Evolutionary conservation across 352 stramenopile genomes (phyloP).

Genomic region (Phytophthora podocarpi): DNA sequence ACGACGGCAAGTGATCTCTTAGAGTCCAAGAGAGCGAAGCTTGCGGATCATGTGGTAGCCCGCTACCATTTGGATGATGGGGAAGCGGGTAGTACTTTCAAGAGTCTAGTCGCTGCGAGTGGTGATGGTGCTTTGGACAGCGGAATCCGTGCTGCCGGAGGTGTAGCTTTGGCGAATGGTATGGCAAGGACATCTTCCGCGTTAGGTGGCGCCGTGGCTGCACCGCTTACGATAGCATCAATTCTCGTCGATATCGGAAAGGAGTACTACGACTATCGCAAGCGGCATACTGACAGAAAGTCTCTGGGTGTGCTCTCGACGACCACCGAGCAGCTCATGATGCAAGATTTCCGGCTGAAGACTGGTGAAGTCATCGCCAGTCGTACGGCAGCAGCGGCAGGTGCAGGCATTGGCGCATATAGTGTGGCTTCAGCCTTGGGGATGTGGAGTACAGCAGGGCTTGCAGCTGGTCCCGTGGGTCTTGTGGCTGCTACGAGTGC

Average conservation of each 20-base stretch:
- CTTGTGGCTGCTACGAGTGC: slow-evolving; percentile 79
- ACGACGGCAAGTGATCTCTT: slow-evolving; percentile 38
- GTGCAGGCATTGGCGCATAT: slow-evolving; percentile 78
- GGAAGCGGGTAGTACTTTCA: slow-evolving; percentile 40
- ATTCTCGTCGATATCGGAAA: slow-evolving; percentile 89
- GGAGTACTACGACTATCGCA: slow-evolving; percentile 86
- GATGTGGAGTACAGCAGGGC: slow-evolving; percentile 83
- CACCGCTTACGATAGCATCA: slow-evolving; percentile 79
- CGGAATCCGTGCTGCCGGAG: slow-evolving; percentile 76
- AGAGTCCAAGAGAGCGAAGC: slow-evolving; percentile 55
- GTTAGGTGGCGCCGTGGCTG: slow-evolving; percentile 67
- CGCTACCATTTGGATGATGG: slow-evolving; percentile 53
- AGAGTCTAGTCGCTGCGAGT: slow-evolving; percentile 60
- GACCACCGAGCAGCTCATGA: slow-evolving; percentile 82
- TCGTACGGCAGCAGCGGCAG: slow-evolving; percentile 74
- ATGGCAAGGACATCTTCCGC: slow-evolving; percentile 65
- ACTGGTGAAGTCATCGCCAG: slow-evolving; percentile 82
- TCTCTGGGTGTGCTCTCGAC: slow-evolving; percentile 65
- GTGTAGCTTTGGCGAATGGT: slow-evolving; percentile 76
- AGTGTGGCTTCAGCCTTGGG: slow-evolving; percentile 68
- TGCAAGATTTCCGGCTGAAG: slow-evolving; percentile 83
- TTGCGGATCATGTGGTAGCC: slow-evolving; percentile 68
- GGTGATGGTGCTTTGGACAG: slow-evolving; percentile 84
- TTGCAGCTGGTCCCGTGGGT: slow-evolving; percentile 71
- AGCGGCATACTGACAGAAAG: slow-evolving; percentile 76